Evolutionary conservation across 2,329 filamentous ascomycete genomes (phyloP).

Genomic region (Diaporthe citri): DNA sequence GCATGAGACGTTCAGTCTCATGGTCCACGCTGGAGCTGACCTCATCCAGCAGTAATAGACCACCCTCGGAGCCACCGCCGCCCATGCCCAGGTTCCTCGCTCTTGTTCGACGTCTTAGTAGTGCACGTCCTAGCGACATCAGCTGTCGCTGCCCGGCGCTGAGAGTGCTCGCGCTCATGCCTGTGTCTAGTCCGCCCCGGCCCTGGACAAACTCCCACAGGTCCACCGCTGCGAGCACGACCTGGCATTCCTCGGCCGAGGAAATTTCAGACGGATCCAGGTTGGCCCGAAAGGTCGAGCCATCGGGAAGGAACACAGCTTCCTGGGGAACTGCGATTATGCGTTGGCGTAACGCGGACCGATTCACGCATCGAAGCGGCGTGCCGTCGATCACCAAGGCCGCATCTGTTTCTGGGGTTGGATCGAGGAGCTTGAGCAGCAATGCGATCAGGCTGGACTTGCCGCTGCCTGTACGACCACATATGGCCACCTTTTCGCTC

Average conservation of each 20-base stretch:
- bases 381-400: constrained; percentile 59
- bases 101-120: constrained; percentile 46
- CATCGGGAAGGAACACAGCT: constrained; percentile 62
- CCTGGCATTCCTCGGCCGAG: constrained; percentile 49
- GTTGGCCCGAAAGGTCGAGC: constrained; percentile 55
- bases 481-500: constrained; percentile 55
- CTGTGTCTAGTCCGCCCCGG: constrained; percentile 50
- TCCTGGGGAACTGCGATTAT: constrained; percentile 68
- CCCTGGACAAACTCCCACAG: constrained; percentile 50
- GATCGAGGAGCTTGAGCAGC: constrained; percentile 57
- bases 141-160: constrained; percentile 66
- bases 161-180: constrained; percentile 61
- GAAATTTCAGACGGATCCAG: constrained; percentile 55
- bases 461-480: constrained; percentile 60
- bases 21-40: constrained; percentile 48
- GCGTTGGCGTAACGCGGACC: constrained; percentile 57
- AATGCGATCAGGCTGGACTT: constrained; percentile 59
- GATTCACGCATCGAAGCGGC: constrained; percentile 53
- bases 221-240: constrained; percentile 51
- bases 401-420: constrained; percentile 43
- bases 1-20: constrained; percentile 46
- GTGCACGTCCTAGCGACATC: constrained; percentile 45
- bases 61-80: constrained; percentile 43
- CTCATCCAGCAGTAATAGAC: constrained; percentile 45
- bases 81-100: constrained; percentile 42